Evolutionary conservation across 805 yeast genomes (phyloP).

Genomic region (Wickerhamiella sorbophila): DNA sequence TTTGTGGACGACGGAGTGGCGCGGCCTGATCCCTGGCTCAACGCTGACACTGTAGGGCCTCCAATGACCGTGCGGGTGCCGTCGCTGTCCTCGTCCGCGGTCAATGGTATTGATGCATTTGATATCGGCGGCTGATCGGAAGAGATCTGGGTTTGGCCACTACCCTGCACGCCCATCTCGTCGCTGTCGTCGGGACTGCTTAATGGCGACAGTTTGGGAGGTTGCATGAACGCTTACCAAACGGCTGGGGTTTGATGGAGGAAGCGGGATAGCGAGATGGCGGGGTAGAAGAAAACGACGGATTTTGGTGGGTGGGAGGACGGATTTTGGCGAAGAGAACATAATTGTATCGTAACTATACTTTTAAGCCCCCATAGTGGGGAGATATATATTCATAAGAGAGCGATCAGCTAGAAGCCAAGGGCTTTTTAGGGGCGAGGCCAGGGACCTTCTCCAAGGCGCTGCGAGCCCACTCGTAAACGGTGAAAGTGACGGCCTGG

Average conservation of each 20-base stretch:
- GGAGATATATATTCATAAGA: no score
- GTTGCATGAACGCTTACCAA: background rate
- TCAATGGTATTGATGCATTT: background rate
- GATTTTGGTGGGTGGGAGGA: no score
- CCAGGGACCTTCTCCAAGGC: slow-evolving; percentile 33
- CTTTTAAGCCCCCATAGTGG: no score
- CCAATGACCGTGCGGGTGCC: background rate
- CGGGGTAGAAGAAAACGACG: no score
- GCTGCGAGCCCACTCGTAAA: slow-evolving; percentile 75
- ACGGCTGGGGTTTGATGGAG: no score
- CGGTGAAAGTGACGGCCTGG: slow-evolving; percentile 96
- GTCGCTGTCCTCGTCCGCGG: background rate
- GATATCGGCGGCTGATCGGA: background rate
- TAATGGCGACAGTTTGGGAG: background rate
- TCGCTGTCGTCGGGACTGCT: background rate
- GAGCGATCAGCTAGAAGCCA: slow-evolving; percentile 4
- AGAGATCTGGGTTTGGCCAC: background rate
- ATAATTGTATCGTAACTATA: no score
- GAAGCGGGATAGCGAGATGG: no score
- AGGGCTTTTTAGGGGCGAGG: slow-evolving; percentile 8
- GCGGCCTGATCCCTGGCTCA: slow-evolving; percentile 7
- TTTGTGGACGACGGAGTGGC: background rate
- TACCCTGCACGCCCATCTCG: background rate
- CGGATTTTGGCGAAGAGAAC: no score
- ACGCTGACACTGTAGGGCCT: background rate